These are phyloP conservation scores for Alloteropsis angusta DNA, from an alignment of 202 grass and related monocot species.

Conservation along the genomic window DNA sequence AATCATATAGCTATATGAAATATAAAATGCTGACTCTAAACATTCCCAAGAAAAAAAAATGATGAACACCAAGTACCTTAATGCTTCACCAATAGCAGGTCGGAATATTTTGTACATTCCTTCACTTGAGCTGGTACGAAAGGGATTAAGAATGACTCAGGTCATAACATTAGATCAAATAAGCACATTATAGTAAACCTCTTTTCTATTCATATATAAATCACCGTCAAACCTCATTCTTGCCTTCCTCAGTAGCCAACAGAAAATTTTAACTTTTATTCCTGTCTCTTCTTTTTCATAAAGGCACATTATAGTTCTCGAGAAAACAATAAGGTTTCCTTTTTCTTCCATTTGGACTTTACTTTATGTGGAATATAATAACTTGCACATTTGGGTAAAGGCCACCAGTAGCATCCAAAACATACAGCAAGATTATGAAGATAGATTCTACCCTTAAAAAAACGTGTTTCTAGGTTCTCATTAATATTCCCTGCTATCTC, in stretches of 20 bases:
- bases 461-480: neutral
- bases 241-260: neutral
- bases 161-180: neutral
- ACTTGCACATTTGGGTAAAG: neutral
- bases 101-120: conserved; percentile 77
- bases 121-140: conserved; percentile 58
- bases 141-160: conserved; percentile 10
- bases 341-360: conserved; percentile 12
- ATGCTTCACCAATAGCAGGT: conserved; percentile 78
- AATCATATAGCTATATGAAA: conserved; percentile 18
- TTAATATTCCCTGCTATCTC: neutral
- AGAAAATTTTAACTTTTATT: conserved; percentile 1
- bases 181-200: neutral
- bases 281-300: neutral
- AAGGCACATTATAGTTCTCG: neutral
- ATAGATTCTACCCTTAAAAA: neutral
- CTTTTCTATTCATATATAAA: neutral
- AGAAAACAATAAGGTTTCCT: neutral
- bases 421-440: neutral
- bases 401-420: neutral
- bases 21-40: neutral
- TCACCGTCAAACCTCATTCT: neutral
- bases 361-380: neutral
- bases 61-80: conserved; percentile 65
- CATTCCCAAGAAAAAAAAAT: neutral